Percentiles rank a stretch among this genome's conserved stretches.
Conservation (phyloP, 495 filamentous ascomycete genomes). For the Aspergillus nidulans region DNA sequence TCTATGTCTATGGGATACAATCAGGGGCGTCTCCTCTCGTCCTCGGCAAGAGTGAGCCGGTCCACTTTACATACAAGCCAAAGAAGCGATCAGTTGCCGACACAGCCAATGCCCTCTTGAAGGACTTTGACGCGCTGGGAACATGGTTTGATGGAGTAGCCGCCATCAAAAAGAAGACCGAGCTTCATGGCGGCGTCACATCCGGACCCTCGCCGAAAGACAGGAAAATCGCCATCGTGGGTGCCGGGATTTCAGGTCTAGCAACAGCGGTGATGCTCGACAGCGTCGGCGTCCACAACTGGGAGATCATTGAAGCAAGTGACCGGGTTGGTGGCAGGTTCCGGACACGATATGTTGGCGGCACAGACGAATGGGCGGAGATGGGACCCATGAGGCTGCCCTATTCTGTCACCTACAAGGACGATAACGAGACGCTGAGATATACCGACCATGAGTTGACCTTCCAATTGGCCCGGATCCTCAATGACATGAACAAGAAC, state of each 20-base stretch:
- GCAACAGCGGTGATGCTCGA: conserved; percentile 47
- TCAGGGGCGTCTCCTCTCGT: not conserved
- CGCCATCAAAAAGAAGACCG: conserved; percentile 12
- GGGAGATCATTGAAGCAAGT: conserved; percentile 47
- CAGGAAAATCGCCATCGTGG: conserved; percentile 51
- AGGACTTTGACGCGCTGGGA: conserved; percentile 24
- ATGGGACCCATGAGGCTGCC: conserved; percentile 68
- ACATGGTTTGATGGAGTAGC: conserved; percentile 28
- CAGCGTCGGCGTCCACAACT: conserved; percentile 47
- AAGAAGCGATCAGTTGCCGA: not conserved
- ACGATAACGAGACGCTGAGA: not conserved
- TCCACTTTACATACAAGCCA: not conserved
- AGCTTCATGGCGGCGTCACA: conserved; percentile 1
- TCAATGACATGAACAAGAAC: conserved; percentile 53
- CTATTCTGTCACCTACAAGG: conserved; percentile 26
- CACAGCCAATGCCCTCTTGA: not conserved
- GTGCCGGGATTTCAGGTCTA: conserved; percentile 60
- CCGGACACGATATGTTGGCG: conserved; percentile 53
- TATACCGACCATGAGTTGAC: conserved; percentile 11
- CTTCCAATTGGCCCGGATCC: not conserved
- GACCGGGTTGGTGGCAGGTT: conserved; percentile 51
- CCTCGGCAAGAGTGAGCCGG: not conserved
- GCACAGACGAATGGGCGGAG: conserved; percentile 57
- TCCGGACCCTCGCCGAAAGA: conserved; percentile 12
- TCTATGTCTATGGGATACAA: not conserved